These are phyloP conservation scores for Phytopythium ostracodes DNA, from an alignment of 352 stramenopile genomes.

Conservation along the genomic window DNA sequence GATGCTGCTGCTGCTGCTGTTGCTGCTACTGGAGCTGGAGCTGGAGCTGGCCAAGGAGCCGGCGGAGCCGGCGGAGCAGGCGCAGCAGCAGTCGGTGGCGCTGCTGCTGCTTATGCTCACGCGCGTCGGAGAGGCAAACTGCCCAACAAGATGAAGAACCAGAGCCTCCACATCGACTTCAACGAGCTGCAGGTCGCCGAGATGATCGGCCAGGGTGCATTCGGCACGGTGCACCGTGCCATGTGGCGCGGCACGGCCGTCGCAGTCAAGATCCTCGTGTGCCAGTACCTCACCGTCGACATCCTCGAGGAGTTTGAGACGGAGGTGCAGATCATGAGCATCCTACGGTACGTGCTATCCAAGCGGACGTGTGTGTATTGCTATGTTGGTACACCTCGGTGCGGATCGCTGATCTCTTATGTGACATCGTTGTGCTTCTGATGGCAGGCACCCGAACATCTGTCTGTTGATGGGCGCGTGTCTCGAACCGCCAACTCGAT, in stretches of 20 bases:
- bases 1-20: background rate
- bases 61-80: background rate
- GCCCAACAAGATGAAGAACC: slow-evolving; percentile 49
- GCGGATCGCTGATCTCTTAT: slow-evolving; percentile 5
- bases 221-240: slow-evolving; percentile 75
- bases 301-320: slow-evolving; percentile 86
- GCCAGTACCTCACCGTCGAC: slow-evolving; percentile 77
- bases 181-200: slow-evolving; percentile 72
- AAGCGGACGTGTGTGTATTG: background rate
- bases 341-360: slow-evolving; percentile 51
- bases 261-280: slow-evolving; percentile 84
- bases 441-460: slow-evolving; percentile 77
- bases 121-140: slow-evolving; percentile 16
- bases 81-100: background rate
- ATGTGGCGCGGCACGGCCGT: slow-evolving; percentile 72
- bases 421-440: background rate
- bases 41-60: background rate
- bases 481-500: slow-evolving; percentile 70
- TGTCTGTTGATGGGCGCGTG: slow-evolving; percentile 82
- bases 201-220: slow-evolving; percentile 83
- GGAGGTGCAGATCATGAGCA: slow-evolving; percentile 89
- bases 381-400: too few species aligned
- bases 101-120: background rate
- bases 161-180: slow-evolving; percentile 82
- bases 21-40: background rate